Evolutionary conservation across 345 rosid species (phyloP).

Genomic region (Hibiscus tridactylites): DNA sequence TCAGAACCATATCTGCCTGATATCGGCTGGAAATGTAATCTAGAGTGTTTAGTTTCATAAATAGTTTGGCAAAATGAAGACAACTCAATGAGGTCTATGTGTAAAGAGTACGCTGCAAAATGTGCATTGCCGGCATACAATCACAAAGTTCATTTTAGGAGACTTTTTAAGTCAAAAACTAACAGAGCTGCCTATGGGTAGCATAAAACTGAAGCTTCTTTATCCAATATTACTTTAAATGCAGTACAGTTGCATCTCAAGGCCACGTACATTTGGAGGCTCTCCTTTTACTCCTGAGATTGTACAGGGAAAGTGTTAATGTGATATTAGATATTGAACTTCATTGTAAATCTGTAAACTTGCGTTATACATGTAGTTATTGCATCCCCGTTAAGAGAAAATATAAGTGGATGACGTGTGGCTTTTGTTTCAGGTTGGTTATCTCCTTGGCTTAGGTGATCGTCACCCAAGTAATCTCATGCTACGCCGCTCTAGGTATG

Average conservation of each 20-base stretch:
- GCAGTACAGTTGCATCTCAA: not conserved
- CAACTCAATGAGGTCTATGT: not conserved
- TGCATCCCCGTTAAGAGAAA: not conserved
- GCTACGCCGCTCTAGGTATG: conserved; percentile 88
- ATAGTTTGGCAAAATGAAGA: not conserved
- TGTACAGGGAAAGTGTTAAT: not conserved
- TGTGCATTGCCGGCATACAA: not conserved
- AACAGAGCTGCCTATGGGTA: not conserved
- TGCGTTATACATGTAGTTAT: not conserved
- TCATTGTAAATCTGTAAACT: not conserved
- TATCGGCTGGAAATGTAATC: not conserved
- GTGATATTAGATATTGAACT: not conserved
- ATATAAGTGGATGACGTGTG: not conserved
- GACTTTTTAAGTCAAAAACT: not conserved
- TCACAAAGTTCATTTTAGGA: not conserved
- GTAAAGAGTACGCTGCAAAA: not conserved
- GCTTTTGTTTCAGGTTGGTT: conserved; percentile 70
- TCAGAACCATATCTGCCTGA: not conserved
- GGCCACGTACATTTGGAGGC: not conserved
- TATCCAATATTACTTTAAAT: not conserved
- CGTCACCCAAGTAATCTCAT: conserved; percentile 98
- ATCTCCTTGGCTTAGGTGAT: conserved; percentile 98
- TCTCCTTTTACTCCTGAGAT: not conserved
- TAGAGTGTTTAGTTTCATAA: not conserved
- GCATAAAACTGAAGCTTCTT: not conserved